These are phyloP conservation scores for Macrophomina pseudophaseolina DNA, from an alignment of 2,329 filamentous ascomycete genomes.

Conservation along the genomic window DNA sequence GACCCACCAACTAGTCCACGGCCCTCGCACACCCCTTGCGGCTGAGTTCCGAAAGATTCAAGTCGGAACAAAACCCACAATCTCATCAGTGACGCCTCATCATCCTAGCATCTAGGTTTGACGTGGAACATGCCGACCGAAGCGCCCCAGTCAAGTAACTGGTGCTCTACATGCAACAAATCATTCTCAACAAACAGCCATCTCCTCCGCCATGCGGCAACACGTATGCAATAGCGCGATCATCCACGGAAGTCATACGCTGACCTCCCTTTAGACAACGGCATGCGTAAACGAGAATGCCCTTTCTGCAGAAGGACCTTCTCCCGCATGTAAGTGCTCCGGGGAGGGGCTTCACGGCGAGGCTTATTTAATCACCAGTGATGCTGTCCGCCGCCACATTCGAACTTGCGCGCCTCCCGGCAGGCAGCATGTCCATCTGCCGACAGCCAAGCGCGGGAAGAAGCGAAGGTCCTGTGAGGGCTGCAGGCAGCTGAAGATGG, in stretches of 20 bases:
- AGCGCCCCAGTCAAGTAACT: background rate
- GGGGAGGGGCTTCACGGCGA: too few relatives aligned
- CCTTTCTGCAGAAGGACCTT: background rate
- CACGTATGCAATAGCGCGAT: background rate
- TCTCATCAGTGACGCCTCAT: too few relatives aligned
- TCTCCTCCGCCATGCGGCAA: conserved; percentile 2
- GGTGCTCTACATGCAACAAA: background rate
- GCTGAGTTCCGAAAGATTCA: too few relatives aligned
- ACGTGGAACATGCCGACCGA: background rate
- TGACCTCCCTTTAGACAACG: background rate
- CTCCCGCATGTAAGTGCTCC: background rate
- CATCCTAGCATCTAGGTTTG: too few relatives aligned
- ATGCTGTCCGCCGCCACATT: conserved; percentile 10
- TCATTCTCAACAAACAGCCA: background rate
- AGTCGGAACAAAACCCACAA: too few relatives aligned
- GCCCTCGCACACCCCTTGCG: too few relatives aligned
- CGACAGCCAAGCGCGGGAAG: background rate
- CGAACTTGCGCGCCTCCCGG: background rate
- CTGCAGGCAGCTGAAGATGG: background rate
- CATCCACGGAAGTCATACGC: background rate
- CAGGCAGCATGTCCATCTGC: background rate
- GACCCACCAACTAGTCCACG: too few relatives aligned
- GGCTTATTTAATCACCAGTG: background rate
- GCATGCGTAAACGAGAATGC: background rate
- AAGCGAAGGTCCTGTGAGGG: background rate